Evolutionary conservation across 805 yeast genomes (phyloP).

Genomic region (Torulaspora quercuum): DNA sequence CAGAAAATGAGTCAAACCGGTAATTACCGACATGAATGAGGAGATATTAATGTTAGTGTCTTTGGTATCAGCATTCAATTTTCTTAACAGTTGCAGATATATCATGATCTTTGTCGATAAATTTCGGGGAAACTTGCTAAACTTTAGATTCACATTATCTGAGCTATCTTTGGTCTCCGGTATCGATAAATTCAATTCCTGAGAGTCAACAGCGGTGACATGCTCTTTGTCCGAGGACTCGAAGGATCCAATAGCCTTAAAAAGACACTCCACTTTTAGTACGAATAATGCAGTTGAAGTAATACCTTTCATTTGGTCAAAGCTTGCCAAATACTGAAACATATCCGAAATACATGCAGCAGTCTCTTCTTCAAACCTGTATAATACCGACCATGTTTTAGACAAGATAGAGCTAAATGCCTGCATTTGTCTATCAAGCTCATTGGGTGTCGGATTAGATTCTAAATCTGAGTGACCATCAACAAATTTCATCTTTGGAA

Average conservation of each 20-base stretch:
- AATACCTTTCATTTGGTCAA: slow-evolving; percentile 65
- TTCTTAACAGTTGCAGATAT: slow-evolving; percentile 77
- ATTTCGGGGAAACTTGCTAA: slow-evolving; percentile 65
- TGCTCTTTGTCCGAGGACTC: slow-evolving; percentile 23
- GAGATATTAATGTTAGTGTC: slow-evolving; percentile 41
- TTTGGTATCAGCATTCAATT: slow-evolving; percentile 41
- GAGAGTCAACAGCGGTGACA: slow-evolving; percentile 6
- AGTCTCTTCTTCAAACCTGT: slow-evolving; percentile 84
- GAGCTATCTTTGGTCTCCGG: slow-evolving; percentile 8
- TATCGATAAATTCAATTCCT: slow-evolving; percentile 5
- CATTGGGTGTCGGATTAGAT: slow-evolving; percentile 42
- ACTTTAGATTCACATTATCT: slow-evolving; percentile 18
- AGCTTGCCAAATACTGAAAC: slow-evolving; percentile 78
- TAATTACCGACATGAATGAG: slow-evolving; percentile 72
- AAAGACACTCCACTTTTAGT: slow-evolving; percentile 68
- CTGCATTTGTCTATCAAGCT: slow-evolving; percentile 56
- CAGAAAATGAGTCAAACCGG: slow-evolving; percentile 89
- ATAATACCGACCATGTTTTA: slow-evolving; percentile 80
- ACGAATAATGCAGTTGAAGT: slow-evolving; percentile 68
- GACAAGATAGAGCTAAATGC: slow-evolving; percentile 57
- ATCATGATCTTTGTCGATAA: slow-evolving; percentile 87
- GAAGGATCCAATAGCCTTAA: slow-evolving; percentile 65
- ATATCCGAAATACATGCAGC: slow-evolving; percentile 89
- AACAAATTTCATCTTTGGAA: slow-evolving; percentile 30
- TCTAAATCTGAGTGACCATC: slow-evolving; percentile 28